Evolutionary conservation across 768 basidiomycete genomes (phyloP).

Genomic region (Dendrothele bispora): DNA sequence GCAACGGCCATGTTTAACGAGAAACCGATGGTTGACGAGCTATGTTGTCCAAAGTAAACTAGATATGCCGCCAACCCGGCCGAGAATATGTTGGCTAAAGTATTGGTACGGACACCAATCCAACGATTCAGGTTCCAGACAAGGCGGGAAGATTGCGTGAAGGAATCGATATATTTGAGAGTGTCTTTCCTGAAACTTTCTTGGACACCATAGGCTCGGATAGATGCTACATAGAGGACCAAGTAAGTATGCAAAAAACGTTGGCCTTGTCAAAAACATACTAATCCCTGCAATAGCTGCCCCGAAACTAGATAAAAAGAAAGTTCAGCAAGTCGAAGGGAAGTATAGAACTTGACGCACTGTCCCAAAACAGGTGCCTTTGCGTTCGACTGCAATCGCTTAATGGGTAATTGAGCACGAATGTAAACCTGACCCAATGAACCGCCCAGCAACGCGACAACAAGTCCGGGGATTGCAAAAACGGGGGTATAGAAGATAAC

Average conservation of each 20-base stretch:
- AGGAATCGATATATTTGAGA: constrained; percentile 53
- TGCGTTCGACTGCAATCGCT: constrained; percentile 48
- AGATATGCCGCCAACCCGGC: constrained; percentile 56
- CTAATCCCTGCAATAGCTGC: constrained; percentile 59
- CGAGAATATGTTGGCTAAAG: constrained; percentile 56
- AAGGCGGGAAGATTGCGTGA: not conserved
- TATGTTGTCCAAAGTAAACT: constrained; percentile 38
- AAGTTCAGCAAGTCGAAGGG: constrained; percentile 22
- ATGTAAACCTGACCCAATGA: constrained; percentile 45
- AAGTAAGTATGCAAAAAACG: not conserved
- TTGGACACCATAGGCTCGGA: constrained; percentile 68
- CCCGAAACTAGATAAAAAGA: constrained; percentile 34
- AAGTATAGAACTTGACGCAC: constrained; percentile 36
- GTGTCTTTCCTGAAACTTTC: constrained; percentile 43
- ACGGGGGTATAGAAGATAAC: constrained; percentile 45
- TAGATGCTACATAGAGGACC: constrained; percentile 44
- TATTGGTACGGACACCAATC: constrained; percentile 52
- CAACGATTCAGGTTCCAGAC: constrained; percentile 17
- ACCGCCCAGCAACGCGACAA: constrained; percentile 41
- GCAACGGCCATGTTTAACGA: constrained; percentile 52
- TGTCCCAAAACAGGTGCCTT: constrained; percentile 29
- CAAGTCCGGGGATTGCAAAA: constrained; percentile 45
- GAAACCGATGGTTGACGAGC: constrained; percentile 49
- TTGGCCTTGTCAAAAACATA: constrained; percentile 22
- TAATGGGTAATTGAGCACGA: constrained; percentile 46